Evolutionary conservation across 1,284 basidiomycete genomes (phyloP), one percentile per base, ranked within the genome.

Genomic region (Cryptococcus jaspeensis): DNA sequence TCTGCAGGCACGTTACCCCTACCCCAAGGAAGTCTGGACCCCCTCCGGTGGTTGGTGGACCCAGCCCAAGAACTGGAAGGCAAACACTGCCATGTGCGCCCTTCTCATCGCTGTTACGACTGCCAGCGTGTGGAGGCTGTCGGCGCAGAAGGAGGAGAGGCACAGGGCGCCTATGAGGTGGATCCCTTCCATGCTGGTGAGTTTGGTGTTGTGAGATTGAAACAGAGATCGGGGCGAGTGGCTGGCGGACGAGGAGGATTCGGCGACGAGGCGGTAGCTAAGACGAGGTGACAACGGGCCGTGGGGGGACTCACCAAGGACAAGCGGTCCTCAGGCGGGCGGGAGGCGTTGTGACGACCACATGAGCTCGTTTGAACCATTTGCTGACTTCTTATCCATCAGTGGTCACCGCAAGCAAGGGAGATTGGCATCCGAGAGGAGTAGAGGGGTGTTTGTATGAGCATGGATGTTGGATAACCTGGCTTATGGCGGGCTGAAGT

Each of bases 11-110:
- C 81, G 80, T 62, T 83, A 80, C 70, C 80, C 81, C 52, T 83
- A 79, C 73, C 82, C 82, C 32, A 83, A 82, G 74, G 80, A 82
- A 69, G 82, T 83, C 58, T 83, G 81, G 81, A 76, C 78, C 46
- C 81, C 81, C 50, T 71, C 78, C 60, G 76, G 77, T 73, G 82
- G 82, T 50, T 83, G 82, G 82, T 84, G 82, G 82, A 78, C 81
- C 47, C 74, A 81, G 28, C 82, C 82, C 23, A 64, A 71, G 13
- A 83, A 82, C 74, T 84, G 82, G 82, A 73, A 69, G 41, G 60
- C 75, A 43, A 82, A 81, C 72, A 84, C 82, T 6, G 76, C 72
- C 2, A 66, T 82, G 57, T 75, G 75, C 50, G 66, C 74, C 40
- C 72, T 74, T 39, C 80, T 79, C 16, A 79, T 83, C 61, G 78